Base-by-base conservation (phyloP, 768 basidiomycete species). In the Tylopilus felleus region DNA sequence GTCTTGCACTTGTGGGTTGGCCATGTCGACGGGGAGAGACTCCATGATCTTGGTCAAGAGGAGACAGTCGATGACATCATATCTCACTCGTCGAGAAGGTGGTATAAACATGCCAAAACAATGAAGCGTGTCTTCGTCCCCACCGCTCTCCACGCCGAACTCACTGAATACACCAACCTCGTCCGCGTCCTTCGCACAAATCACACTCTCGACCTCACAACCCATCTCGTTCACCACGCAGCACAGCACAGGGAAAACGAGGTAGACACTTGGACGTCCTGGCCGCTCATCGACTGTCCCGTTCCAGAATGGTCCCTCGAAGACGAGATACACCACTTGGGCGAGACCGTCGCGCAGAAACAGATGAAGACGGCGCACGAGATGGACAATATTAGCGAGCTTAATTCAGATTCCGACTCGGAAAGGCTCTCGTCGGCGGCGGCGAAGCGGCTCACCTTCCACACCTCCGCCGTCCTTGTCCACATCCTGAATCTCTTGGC, bases 271-370 rank as follows among this genome's bases (percentile, higher is more conserved):
- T 90, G 87, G 88, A 89, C 88, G 0, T 75, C 82, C 8, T 92
- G 90, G 90, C 90, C 90, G 1, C 77, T 90, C 47, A 76, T 82
- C 17, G 86, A 91, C 60, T 77, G 88, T 16, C 73, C 77, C 22
- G 72, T 80, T 9, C 88, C 90, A 1, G 83, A 89, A 69, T 91
- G 85, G 84, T 70, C 71, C 9, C 70, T 92, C 21, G 77, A 83
- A 44, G 89, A 91, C 58, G 90, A 91, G 68, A 75, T 91, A 9
- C 67, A 68, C 21, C 65, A 74, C 2, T 61, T 90, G 28, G 76
- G 77, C 6, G 68, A 74, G 19, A 66, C 74, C 13, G 66, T 70
- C 27, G 55, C 77, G 39, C 73, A 59, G 42, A 57, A 56, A 17
- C 22, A 19, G 10, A 19, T 17, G 21, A 33, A 47, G 14, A 25